Percentiles rank a stretch among this genome's conserved stretches.
Evolutionary conservation across 305 asterid species (phyloP).

Genomic region (Fraxinus nigra): DNA sequence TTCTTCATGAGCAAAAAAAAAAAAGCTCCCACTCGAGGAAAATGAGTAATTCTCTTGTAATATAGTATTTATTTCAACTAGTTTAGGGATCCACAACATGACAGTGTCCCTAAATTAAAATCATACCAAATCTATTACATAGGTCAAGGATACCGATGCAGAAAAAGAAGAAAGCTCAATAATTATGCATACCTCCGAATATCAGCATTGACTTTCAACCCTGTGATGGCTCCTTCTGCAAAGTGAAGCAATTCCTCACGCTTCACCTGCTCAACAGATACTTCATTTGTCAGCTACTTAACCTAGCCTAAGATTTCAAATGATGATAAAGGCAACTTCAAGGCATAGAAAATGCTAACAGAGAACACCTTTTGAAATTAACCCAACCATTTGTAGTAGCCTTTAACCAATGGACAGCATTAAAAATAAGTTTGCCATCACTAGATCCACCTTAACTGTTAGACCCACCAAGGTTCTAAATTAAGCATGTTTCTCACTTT

Average conservation of each 20-base stretch:
- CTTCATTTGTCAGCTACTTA: constrained; percentile 23
- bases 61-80: background rate
- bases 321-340: background rate
- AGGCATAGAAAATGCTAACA: constrained; percentile 1
- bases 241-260: constrained; percentile 96
- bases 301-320: constrained; percentile 20
- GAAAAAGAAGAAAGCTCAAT: constrained; percentile 19
- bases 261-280: constrained; percentile 63
- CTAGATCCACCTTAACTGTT: background rate
- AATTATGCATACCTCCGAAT: constrained; percentile 56
- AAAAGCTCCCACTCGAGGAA: background rate
- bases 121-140: constrained; percentile 3
- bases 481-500: background rate
- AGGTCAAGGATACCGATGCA: background rate
- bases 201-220: constrained; percentile 87
- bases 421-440: background rate
- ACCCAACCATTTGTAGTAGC: background rate
- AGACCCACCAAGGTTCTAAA: background rate
- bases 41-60: constrained; percentile 12
- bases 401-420: background rate
- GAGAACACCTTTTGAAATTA: background rate
- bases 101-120: background rate
- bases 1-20: constrained; percentile 1
- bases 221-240: constrained; percentile 94
- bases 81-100: background rate